phyloP scores from a whole-genome alignment of 2,329 filamentous ascomycete species.

The Xylariaceae sp. region DNA sequence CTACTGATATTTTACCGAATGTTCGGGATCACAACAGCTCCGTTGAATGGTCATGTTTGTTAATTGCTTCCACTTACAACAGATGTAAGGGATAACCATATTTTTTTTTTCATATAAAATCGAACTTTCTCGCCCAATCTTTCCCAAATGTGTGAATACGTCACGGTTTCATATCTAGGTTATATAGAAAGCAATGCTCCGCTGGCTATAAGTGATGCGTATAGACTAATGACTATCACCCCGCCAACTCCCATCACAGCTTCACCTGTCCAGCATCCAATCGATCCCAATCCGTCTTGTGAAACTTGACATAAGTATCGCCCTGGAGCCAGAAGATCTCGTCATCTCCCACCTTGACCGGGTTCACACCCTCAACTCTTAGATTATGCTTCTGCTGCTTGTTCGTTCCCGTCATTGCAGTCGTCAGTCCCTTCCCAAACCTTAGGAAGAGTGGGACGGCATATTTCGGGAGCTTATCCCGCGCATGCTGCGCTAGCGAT shows the following conservation, averaged over 20 bases:
- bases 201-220: too few species aligned
- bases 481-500: constrained; percentile 61
- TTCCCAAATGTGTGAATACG: too few species aligned
- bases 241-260: constrained; percentile 43
- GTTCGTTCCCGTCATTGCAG: constrained; percentile 76
- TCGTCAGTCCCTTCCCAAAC: constrained; percentile 53
- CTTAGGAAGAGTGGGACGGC: constrained; percentile 78
- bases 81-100: too few species aligned
- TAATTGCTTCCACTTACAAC: too few species aligned
- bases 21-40: too few species aligned
- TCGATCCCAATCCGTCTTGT: constrained; percentile 63
- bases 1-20: too few species aligned
- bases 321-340: constrained; percentile 63
- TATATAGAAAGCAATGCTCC: too few species aligned
- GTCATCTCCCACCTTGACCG: constrained; percentile 49
- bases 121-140: too few species aligned
- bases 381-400: constrained; percentile 82
- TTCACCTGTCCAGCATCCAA: constrained; percentile 68
- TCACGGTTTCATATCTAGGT: too few species aligned
- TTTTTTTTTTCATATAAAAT: too few species aligned
- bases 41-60: too few species aligned
- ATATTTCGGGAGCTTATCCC: constrained; percentile 63
- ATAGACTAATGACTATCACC: too few species aligned
- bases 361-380: constrained; percentile 72
- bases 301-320: constrained; percentile 67